A percentile compares a stretch with the other conserved stretches of the same genome.
Evolutionary conservation across 2,329 filamentous ascomycete species (phyloP).

Genomic region (Mycosphaerelloides madeirae): DNA sequence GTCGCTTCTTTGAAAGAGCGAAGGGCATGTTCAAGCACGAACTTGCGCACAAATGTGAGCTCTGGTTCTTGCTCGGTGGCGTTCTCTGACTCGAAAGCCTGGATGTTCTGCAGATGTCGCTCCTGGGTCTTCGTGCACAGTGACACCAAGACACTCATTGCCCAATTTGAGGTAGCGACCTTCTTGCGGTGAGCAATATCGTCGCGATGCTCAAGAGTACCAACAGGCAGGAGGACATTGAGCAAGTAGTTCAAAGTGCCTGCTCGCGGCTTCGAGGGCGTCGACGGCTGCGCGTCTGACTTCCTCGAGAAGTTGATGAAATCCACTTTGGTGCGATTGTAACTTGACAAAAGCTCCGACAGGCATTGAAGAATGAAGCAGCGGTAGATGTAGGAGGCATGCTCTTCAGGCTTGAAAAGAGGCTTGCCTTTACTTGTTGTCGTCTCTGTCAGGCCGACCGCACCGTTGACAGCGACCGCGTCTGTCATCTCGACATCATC

Average conservation of each 20-base stretch:
- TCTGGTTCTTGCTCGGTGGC: constrained; percentile 72
- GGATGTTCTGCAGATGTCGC: constrained; percentile 45
- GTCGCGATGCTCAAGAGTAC: constrained; percentile 65
- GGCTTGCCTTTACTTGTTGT: constrained; percentile 64
- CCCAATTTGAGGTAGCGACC: constrained; percentile 75
- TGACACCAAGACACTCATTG: constrained; percentile 79
- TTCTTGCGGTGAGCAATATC: constrained; percentile 78
- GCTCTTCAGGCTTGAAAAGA: constrained; percentile 83
- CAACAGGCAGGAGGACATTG: constrained; percentile 67
- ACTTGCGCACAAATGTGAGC: constrained; percentile 86
- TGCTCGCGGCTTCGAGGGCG: constrained; percentile 89
- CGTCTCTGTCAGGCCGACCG: constrained; percentile 37
- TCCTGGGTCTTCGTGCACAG: constrained; percentile 86
- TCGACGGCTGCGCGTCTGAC: constrained; percentile 73
- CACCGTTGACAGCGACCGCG: constrained; percentile 21
- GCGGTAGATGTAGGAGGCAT: constrained; percentile 93
- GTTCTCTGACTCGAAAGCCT: constrained; percentile 19
- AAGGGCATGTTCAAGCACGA: constrained; percentile 87
- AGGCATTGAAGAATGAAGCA: constrained; percentile 93
- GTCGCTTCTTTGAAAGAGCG: constrained; percentile 89
- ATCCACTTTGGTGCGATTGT: constrained; percentile 92
- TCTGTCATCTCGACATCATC: constrained; percentile 50
- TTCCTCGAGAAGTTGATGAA: constrained; percentile 99
- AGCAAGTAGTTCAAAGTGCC: constrained; percentile 92
- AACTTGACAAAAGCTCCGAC: constrained; percentile 82